A percentile compares a stretch with the other conserved stretches of the same genome.
phyloP scores from a whole-genome alignment of 2,329 filamentous ascomycete species.

The Alternaria tenuissima region DNA sequence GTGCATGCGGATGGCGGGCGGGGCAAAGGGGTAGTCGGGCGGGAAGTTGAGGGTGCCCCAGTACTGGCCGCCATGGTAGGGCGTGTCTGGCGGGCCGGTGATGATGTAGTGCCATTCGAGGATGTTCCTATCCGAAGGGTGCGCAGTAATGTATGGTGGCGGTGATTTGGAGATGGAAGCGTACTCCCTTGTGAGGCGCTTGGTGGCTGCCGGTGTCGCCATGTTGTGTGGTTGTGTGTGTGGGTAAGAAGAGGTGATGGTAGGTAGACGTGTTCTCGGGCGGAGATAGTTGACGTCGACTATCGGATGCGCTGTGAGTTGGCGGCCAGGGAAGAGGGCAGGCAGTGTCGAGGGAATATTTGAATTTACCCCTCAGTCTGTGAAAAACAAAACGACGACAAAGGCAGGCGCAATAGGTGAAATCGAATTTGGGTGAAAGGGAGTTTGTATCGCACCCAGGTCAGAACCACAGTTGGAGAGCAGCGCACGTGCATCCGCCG shows the following conservation, averaged over 20 bases:
- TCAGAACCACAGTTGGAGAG: conserved; percentile 8
- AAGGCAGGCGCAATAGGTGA: neutral
- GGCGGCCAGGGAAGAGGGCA: conserved; percentile 12
- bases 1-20: conserved; percentile 98
- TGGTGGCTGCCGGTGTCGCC: conserved; percentile 53
- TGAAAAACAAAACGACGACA: neutral
- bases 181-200: conserved; percentile 68
- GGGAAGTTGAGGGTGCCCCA: conserved; percentile 98
- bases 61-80: conserved; percentile 94
- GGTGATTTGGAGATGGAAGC: conserved; percentile 75
- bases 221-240: conserved; percentile 29
- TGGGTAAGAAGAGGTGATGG: conserved; percentile 3
- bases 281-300: conserved; percentile 7
- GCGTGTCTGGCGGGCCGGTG: conserved; percentile 91
- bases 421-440: neutral
- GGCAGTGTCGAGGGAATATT: neutral
- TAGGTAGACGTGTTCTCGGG: conserved; percentile 6
- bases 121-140: conserved; percentile 90
- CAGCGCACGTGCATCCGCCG: conserved; percentile 26
- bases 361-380: neutral
- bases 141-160: conserved; percentile 86
- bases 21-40: conserved; percentile 95
- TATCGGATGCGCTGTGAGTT: conserved; percentile 4
- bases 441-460: neutral
- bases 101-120: conserved; percentile 97